phyloP scores from a whole-genome alignment of 192 early-diverging fungal species.

The Umbelopsis sp. region DNA sequence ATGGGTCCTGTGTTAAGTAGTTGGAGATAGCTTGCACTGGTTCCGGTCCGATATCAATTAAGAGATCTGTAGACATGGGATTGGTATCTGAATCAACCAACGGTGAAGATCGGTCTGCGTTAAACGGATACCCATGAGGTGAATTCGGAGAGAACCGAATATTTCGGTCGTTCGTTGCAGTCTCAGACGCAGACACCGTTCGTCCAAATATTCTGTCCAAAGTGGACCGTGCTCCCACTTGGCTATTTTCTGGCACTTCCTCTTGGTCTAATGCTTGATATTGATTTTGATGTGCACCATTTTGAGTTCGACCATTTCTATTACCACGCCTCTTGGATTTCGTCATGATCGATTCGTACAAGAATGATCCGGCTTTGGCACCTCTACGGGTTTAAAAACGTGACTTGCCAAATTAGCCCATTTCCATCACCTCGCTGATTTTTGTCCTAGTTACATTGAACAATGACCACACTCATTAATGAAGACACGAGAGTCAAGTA shows the following conservation, averaged over 20 bases:
- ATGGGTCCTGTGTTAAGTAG: background rate
- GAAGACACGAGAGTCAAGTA: conserved; percentile 48
- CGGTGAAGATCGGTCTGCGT: background rate
- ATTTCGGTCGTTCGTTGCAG: background rate
- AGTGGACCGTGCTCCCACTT: conserved; percentile 1
- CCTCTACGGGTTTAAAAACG: background rate
- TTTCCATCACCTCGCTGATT: background rate
- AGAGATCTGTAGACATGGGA: background rate
- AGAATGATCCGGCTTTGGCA: background rate
- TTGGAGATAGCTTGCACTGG: background rate
- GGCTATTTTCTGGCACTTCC: background rate
- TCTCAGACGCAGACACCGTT: background rate
- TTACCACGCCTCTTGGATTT: conserved; percentile 13
- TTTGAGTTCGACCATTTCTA: background rate
- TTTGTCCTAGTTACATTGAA: no score
- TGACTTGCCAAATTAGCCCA: conserved; percentile 7
- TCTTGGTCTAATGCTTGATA: background rate
- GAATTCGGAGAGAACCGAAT: background rate
- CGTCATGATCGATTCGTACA: background rate
- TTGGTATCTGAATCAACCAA: background rate
- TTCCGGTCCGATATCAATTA: conserved; percentile 5
- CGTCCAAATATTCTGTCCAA: conserved; percentile 3
- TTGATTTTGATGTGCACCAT: background rate
- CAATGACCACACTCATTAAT: conserved; percentile 43
- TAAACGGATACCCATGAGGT: background rate